These are phyloP conservation scores for Lasiodiplodia sp. DNA, from an alignment of 2,329 filamentous ascomycete species.

Conservation along the genomic window DNA sequence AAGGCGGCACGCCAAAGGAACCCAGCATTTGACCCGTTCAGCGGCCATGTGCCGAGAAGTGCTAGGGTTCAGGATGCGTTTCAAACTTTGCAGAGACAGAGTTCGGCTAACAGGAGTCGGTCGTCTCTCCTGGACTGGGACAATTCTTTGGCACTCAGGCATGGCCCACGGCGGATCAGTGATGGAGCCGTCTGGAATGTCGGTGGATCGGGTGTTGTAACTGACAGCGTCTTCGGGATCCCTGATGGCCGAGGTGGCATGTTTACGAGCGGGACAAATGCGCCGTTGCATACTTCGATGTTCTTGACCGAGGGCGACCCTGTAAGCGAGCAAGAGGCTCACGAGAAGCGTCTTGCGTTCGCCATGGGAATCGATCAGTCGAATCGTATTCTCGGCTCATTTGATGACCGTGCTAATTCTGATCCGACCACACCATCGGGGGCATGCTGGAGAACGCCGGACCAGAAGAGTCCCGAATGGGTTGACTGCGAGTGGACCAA, in stretches of 20 bases:
- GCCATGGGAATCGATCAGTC: slow-evolving; percentile 81
- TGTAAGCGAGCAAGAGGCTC: slow-evolving; percentile 70
- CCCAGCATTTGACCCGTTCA: slow-evolving; percentile 61
- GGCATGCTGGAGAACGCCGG: background rate
- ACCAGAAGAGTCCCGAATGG: slow-evolving; percentile 43
- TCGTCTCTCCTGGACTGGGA: background rate
- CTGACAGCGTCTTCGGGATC: slow-evolving; percentile 57
- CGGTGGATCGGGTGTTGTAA: slow-evolving; percentile 69
- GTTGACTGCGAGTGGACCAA: slow-evolving; percentile 51
- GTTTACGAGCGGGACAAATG: slow-evolving; percentile 74
- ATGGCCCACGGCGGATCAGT: slow-evolving; percentile 60
- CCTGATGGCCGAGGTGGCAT: slow-evolving; percentile 70
- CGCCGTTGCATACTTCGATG: slow-evolving; percentile 66
- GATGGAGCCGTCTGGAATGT: slow-evolving; percentile 78
- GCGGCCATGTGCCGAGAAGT: slow-evolving; percentile 48
- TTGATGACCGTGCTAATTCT: background rate
- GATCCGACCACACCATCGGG: slow-evolving; percentile 8
- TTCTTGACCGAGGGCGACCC: slow-evolving; percentile 60
- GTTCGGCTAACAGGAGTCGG: background rate
- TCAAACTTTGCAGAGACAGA: slow-evolving; percentile 36
- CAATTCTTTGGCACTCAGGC: slow-evolving; percentile 11
- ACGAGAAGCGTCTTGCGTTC: slow-evolving; percentile 76
- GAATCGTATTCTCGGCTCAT: slow-evolving; percentile 65
- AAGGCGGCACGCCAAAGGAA: slow-evolving; percentile 53
- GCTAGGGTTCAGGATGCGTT: slow-evolving; percentile 43